Percentiles rank a stretch among this genome's conserved stretches.
These are phyloP conservation scores for Panellus pusillus DNA, from an alignment of 768 basidiomycete genomes.

Conservation along the genomic window DNA sequence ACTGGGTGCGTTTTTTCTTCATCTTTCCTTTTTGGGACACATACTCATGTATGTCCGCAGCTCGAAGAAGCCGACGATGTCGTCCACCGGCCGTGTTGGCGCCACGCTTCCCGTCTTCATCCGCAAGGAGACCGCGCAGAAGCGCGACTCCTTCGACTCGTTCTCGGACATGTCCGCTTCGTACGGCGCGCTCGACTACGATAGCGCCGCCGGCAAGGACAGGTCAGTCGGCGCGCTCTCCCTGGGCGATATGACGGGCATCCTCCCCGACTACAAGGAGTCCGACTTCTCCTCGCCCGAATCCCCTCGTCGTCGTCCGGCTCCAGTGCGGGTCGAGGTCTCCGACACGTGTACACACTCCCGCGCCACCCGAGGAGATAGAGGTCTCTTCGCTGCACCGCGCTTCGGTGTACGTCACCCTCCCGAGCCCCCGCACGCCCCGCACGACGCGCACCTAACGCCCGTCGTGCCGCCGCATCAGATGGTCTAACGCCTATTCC, in stretches of 20 bases:
- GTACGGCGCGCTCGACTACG: slow-evolving; percentile 40
- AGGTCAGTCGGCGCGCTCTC: slow-evolving; percentile 22
- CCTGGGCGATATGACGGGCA: slow-evolving; percentile 39
- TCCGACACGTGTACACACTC: not conserved
- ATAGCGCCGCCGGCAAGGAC: slow-evolving; percentile 29
- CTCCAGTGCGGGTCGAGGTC: not conserved
- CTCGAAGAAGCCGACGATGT: slow-evolving; percentile 2
- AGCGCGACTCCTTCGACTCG: slow-evolving; percentile 50
- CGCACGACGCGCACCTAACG: slow-evolving; percentile 12
- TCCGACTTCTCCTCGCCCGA: slow-evolving; percentile 34
- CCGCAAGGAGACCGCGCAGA: slow-evolving; percentile 43
- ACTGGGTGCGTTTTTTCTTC: slow-evolving; percentile 23
- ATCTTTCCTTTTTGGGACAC: not conserved
- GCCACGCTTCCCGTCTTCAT: slow-evolving; percentile 44
- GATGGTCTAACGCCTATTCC: slow-evolving; percentile 14
- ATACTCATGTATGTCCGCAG: not conserved
- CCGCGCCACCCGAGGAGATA: slow-evolving; percentile 7
- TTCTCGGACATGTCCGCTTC: slow-evolving; percentile 44
- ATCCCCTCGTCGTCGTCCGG: slow-evolving; percentile 22
- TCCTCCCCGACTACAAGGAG: slow-evolving; percentile 37
- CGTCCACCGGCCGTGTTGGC: slow-evolving; percentile 27
- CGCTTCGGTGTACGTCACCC: slow-evolving; percentile 6
- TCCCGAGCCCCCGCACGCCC: slow-evolving; percentile 21
- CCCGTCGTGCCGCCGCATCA: slow-evolving; percentile 11
- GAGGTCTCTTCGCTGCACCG: slow-evolving; percentile 29